These are phyloP conservation scores for Artemisia tridentata DNA, from an alignment of 129 eudicot genomes.

Conservation along the genomic window DNA sequence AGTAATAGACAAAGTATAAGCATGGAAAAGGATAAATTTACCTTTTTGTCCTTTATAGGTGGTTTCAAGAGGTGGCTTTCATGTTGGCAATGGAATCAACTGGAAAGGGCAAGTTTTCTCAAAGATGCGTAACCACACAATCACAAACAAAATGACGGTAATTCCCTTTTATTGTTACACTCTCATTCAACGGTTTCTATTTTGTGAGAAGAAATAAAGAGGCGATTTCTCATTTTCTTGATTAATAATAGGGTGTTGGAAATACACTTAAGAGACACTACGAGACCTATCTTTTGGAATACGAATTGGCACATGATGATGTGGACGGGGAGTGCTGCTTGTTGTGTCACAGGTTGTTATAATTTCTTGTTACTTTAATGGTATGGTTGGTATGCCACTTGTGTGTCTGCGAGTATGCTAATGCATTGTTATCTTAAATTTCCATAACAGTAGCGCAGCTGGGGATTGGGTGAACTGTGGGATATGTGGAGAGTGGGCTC, in stretches of 20 bases:
- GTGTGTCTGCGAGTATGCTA: not conserved
- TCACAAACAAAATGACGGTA: slow-evolving; percentile 98
- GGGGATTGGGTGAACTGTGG: slow-evolving; percentile 99
- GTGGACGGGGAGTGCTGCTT: slow-evolving; percentile 99
- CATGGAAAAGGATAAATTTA: not conserved
- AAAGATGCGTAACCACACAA: slow-evolving; percentile 97
- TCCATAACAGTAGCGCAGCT: slow-evolving; percentile 80
- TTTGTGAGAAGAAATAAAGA: not conserved
- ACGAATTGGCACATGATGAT: slow-evolving; percentile 96
- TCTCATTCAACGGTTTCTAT: not conserved
- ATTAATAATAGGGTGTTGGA: slow-evolving; percentile 85
- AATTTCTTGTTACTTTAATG: not conserved
- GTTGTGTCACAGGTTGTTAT: slow-evolving; percentile 81
- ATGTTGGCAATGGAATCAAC: slow-evolving; percentile 98
- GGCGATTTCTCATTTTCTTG: no score
- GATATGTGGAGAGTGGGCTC: slow-evolving; percentile 98
- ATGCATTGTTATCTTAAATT: slow-evolving; percentile 6
- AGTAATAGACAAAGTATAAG: not conserved
- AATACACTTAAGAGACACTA: slow-evolving; percentile 96
- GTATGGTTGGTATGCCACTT: not conserved
- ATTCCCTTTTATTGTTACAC: slow-evolving; percentile 9
- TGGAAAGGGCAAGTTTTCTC: slow-evolving; percentile 99
- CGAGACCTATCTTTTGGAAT: slow-evolving; percentile 93
- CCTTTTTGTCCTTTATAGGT: slow-evolving; percentile 50
- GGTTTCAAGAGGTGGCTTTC: slow-evolving; percentile 98